phyloP scores from a whole-genome alignment of 2,329 filamentous ascomycete genomes.

The Microdochium trichocladiopsis region DNA sequence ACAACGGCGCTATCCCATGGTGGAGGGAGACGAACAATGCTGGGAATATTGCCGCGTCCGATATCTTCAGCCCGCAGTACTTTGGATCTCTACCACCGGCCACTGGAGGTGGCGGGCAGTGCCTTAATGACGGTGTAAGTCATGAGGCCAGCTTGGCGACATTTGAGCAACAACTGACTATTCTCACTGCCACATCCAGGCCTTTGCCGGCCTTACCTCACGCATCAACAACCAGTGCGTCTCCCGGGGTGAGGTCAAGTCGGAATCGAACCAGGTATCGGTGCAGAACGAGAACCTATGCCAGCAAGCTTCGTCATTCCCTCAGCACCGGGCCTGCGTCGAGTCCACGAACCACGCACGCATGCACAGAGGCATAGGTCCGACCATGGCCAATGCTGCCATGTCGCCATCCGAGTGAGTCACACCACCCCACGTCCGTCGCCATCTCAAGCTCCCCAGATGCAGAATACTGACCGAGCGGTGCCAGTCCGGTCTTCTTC shows the following conservation, averaged over 20 bases:
- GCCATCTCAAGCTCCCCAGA: neutral
- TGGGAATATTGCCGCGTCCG: conserved; percentile 16
- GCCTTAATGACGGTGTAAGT: conserved; percentile 16
- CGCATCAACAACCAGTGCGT: neutral
- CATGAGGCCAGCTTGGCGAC: neutral
- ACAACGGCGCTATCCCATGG: conserved; percentile 20
- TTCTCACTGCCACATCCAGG: too few relatives aligned
- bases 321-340: conserved; percentile 4
- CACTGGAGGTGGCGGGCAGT: conserved; percentile 15
- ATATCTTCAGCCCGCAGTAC: conserved; percentile 18
- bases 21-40: conserved; percentile 26
- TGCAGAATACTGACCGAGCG: neutral
- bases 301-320: neutral
- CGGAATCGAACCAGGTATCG: neutral
- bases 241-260: neutral
- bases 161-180: too few relatives aligned
- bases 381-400: conserved; percentile 21
- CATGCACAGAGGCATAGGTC: conserved; percentile 23
- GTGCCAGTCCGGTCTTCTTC: too few relatives aligned
- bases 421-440: neutral
- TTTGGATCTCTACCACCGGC: conserved; percentile 16
- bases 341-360: conserved; percentile 20
- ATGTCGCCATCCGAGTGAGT: conserved; percentile 16
- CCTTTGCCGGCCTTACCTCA: neutral
- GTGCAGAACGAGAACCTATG: neutral